phyloP scores from a whole-genome alignment of 129 eudicot genomes.

The Artemisia argyi region DNA sequence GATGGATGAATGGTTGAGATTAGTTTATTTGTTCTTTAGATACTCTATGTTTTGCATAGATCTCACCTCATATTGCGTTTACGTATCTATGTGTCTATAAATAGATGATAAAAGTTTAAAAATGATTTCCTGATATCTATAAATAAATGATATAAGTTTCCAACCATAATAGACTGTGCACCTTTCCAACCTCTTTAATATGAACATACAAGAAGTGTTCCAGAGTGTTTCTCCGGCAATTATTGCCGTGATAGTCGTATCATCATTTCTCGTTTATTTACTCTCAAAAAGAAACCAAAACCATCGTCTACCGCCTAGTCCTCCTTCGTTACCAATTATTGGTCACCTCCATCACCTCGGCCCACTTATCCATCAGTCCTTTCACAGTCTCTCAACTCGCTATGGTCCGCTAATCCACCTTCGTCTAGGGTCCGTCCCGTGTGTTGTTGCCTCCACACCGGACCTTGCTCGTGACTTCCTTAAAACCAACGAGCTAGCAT shows the following conservation, averaged over 20 bases:
- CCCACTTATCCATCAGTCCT: constrained; percentile 54
- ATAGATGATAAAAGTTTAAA: too few species aligned
- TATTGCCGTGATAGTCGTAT: constrained; percentile 1
- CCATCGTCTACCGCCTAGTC: constrained; percentile 54
- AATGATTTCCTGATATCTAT: not conserved
- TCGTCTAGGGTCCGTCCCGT: constrained; percentile 46
- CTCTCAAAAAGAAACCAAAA: constrained; percentile 2
- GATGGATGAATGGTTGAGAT: too few species aligned
- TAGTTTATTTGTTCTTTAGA: too few species aligned
- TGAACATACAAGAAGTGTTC: not conserved
- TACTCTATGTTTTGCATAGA: too few species aligned
- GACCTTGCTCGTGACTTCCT: constrained; percentile 52
- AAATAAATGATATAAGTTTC: not conserved
- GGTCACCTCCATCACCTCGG: constrained; percentile 62
- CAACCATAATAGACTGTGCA: not conserved
- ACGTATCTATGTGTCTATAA: too few species aligned
- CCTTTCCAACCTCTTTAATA: not conserved
- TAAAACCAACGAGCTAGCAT: constrained; percentile 45
- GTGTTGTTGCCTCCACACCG: constrained; percentile 43
- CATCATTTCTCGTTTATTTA: not conserved
- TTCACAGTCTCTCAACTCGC: constrained; percentile 38
- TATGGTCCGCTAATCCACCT: constrained; percentile 54
- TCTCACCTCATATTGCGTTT: too few species aligned
- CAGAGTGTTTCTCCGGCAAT: constrained; percentile 4
- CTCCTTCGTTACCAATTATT: constrained; percentile 47